Evolutionary conservation across 106 monocot species (phyloP).

Genomic region (Acorus gramineus): DNA sequence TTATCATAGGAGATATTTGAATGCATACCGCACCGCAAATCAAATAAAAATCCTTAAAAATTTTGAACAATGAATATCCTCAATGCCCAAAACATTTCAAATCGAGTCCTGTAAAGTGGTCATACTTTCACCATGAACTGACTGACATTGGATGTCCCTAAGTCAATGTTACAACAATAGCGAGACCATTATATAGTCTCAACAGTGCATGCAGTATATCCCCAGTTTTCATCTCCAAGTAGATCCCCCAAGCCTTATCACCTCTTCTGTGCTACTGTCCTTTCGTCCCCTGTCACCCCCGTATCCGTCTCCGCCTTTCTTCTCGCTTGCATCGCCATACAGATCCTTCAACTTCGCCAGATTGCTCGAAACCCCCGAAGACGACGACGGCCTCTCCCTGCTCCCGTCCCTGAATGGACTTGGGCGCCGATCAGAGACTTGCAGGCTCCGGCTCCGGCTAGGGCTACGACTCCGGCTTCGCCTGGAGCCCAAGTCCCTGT

Average conservation of each 20-base stretch:
- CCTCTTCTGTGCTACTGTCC: conserved; percentile 65
- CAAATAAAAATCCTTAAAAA: too few species aligned
- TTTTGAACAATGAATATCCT: too few species aligned
- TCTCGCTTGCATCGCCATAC: conserved; percentile 60
- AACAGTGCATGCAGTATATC: conserved; percentile 43
- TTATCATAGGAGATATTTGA: too few species aligned
- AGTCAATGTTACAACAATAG: too few species aligned
- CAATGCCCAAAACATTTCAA: too few species aligned
- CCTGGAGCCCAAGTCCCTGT: conserved; percentile 30
- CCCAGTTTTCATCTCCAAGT: conserved; percentile 36
- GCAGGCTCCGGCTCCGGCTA: conserved; percentile 33
- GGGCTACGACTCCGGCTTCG: conserved; percentile 12
- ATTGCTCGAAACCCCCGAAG: conserved; percentile 28
- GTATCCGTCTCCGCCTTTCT: conserved; percentile 20
- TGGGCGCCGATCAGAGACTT: conserved; percentile 10
- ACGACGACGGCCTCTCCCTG: conserved; percentile 29
- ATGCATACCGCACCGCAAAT: too few species aligned
- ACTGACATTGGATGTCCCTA: too few species aligned
- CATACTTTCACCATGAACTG: too few species aligned
- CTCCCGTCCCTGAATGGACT: conserved; percentile 45
- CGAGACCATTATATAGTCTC: too few species aligned
- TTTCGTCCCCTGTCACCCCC: conserved; percentile 17
- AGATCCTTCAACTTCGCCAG: conserved; percentile 83
- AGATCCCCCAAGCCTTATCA: conserved; percentile 66
- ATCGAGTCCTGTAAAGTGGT: too few species aligned